Percentiles rank a stretch among this genome's conserved stretches.
Conservation (phyloP, 2,329 filamentous ascomycete genomes). For the Fusarium xyrophilum region DNA sequence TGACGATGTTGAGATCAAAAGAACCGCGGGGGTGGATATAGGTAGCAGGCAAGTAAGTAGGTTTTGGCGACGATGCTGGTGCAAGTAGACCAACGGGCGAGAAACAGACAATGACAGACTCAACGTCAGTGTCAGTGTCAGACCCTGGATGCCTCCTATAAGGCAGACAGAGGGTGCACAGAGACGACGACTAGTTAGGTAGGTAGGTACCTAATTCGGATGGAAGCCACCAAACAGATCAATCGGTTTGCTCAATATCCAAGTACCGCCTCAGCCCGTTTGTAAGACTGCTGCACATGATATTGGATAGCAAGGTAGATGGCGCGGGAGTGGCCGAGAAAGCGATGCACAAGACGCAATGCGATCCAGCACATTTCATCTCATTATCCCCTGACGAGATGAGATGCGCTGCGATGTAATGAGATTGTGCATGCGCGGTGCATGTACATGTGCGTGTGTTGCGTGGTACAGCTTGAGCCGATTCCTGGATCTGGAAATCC, state of each 20-base stretch:
- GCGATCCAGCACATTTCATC: slow-evolving; percentile 35
- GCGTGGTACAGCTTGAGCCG: slow-evolving; percentile 34
- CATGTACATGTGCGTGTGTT: slow-evolving; percentile 22
- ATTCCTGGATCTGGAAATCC: slow-evolving; percentile 32
- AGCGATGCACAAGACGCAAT: slow-evolving; percentile 34
- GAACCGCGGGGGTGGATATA: neutral
- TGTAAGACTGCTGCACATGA: slow-evolving; percentile 22
- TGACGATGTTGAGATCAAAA: neutral
- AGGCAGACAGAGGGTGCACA: slow-evolving; percentile 19
- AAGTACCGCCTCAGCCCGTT: slow-evolving; percentile 24
- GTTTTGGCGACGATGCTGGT: slow-evolving; percentile 3
- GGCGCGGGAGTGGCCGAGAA: slow-evolving; percentile 36
- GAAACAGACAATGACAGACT: neutral
- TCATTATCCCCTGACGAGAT: neutral
- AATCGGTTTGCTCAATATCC: slow-evolving; percentile 6
- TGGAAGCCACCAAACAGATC: slow-evolving; percentile 8
- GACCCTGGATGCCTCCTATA: slow-evolving; percentile 9
- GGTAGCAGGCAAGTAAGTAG: neutral
- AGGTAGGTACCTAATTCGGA: neutral
- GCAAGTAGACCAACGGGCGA: neutral
- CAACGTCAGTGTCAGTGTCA: slow-evolving; percentile 17
- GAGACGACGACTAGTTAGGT: neutral
- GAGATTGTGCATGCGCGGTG: slow-evolving; percentile 6
- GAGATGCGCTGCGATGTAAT: neutral
- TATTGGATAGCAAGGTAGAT: slow-evolving; percentile 3